Percentiles rank a stretch among this genome's conserved stretches.
These are phyloP conservation scores for Ilyonectria robusta DNA, from an alignment of 2,329 filamentous ascomycete genomes.

Conservation along the genomic window DNA sequence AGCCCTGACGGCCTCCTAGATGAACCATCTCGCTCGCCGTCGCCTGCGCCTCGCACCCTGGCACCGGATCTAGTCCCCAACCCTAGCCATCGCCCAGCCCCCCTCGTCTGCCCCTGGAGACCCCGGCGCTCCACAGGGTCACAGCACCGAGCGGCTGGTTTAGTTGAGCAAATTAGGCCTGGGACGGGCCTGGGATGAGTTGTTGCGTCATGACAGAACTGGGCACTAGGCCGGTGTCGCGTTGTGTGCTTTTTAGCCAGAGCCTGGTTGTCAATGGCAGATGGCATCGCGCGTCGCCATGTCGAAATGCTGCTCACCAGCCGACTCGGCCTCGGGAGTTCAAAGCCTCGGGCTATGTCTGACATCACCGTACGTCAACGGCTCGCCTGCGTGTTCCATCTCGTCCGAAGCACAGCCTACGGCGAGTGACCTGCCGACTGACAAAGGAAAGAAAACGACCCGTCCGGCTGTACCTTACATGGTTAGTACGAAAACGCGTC, in stretches of 20 bases:
- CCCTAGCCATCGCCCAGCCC: constrained; percentile 27
- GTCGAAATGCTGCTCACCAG: neutral
- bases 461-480: constrained; percentile 15
- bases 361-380: constrained; percentile 5
- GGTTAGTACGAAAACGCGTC: constrained; percentile 1
- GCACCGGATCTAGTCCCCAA: constrained; percentile 45
- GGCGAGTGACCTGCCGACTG: neutral
- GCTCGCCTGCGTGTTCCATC: neutral
- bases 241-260: constrained; percentile 17
- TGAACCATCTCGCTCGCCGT: constrained; percentile 35
- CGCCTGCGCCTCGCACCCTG: constrained; percentile 30
- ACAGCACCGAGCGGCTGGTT: constrained; percentile 47
- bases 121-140: constrained; percentile 40
- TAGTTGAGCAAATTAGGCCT: constrained; percentile 43
- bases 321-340: neutral
- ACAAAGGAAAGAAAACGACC: neutral
- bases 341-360: neutral
- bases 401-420: neutral
- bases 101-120: constrained; percentile 21
- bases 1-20: constrained; percentile 28
- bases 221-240: constrained; percentile 32
- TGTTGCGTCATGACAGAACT: constrained; percentile 39
- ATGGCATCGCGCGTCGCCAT: neutral
- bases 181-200: constrained; percentile 32
- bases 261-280: neutral